A percentile compares a stretch with the other conserved stretches of the same genome.
phyloP scores from a whole-genome alignment of 2,329 filamentous ascomycete species.

The Gaeumannomyces sp. region DNA sequence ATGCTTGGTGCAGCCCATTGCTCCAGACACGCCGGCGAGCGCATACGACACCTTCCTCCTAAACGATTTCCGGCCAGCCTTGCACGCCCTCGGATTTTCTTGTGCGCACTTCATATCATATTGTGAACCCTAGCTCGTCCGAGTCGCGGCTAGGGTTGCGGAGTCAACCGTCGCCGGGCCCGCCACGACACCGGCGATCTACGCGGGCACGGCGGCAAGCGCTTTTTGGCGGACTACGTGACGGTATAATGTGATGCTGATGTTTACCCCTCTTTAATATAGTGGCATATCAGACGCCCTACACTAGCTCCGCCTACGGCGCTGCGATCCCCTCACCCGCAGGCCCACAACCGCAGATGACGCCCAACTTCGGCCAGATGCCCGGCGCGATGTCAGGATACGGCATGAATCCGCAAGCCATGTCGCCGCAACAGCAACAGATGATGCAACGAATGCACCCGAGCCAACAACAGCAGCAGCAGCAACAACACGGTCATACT shows the following conservation, averaged over 20 bases:
- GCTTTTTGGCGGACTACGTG: not conserved
- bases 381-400: conserved; percentile 46
- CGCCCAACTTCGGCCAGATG: conserved; percentile 51
- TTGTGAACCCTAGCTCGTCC: not conserved
- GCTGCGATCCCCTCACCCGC: conserved; percentile 43
- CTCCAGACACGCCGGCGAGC: not conserved
- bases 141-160: too few relatives aligned
- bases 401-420: conserved; percentile 46
- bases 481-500: conserved; percentile 21
- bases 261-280: conserved; percentile 14
- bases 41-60: not conserved
- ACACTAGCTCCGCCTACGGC: conserved; percentile 51
- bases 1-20: conserved; percentile 1
- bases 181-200: not conserved
- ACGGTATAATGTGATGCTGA: conserved; percentile 6
- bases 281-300: conserved; percentile 56
- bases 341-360: conserved; percentile 41
- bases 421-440: conserved; percentile 39
- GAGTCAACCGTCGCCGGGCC: too few relatives aligned
- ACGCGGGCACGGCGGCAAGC: too few relatives aligned
- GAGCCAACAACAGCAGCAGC: conserved; percentile 15
- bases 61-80: not conserved
- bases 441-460: conserved; percentile 20
- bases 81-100: too few relatives aligned
- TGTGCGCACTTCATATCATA: not conserved